A percentile compares a stretch with the other conserved stretches of the same genome.
Evolutionary conservation across 371 early-diverging fungal genomes (phyloP).

Genomic region (Saksenaea oblongispora): DNA sequence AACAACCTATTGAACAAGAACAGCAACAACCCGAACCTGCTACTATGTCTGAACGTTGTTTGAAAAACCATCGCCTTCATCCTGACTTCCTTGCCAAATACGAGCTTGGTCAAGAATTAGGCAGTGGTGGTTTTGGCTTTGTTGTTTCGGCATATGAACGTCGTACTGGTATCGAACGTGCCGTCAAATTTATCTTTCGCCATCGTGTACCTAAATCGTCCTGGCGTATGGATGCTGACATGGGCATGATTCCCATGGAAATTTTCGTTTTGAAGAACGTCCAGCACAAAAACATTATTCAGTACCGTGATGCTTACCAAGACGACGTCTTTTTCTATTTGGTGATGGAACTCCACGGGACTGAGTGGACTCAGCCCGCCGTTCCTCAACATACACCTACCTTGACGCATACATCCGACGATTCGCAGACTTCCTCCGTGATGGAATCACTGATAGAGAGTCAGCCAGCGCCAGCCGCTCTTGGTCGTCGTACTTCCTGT

Average conservation of each 20-base stretch:
- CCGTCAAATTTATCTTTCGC: constrained; percentile 79
- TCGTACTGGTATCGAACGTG: constrained; percentile 59
- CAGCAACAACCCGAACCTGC: not conserved
- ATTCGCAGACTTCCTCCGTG: constrained; percentile 17
- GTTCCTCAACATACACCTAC: constrained; percentile 27
- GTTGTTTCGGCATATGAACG: constrained; percentile 64
- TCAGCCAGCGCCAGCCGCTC: constrained; percentile 23
- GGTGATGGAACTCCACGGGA: constrained; percentile 82
- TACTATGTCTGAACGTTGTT: not conserved
- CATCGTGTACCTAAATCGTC: constrained; percentile 60
- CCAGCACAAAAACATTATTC: constrained; percentile 67
- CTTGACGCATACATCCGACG: constrained; percentile 27
- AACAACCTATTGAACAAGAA: not conserved
- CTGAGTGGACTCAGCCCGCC: constrained; percentile 54
- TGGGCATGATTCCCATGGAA: constrained; percentile 76
- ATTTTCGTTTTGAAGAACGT: constrained; percentile 71
- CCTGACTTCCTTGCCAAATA: constrained; percentile 56
- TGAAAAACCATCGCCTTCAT: constrained; percentile 34
- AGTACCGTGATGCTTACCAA: constrained; percentile 67
- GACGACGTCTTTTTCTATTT: constrained; percentile 70
- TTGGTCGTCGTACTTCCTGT: constrained; percentile 57
- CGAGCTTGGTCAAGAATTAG: constrained; percentile 66
- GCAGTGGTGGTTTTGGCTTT: constrained; percentile 81
- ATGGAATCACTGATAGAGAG: constrained; percentile 22
- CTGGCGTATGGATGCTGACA: constrained; percentile 61